Evolutionary conservation across 2,329 filamentous ascomycete genomes (phyloP).

Genomic region (Fusarium metavorans): DNA sequence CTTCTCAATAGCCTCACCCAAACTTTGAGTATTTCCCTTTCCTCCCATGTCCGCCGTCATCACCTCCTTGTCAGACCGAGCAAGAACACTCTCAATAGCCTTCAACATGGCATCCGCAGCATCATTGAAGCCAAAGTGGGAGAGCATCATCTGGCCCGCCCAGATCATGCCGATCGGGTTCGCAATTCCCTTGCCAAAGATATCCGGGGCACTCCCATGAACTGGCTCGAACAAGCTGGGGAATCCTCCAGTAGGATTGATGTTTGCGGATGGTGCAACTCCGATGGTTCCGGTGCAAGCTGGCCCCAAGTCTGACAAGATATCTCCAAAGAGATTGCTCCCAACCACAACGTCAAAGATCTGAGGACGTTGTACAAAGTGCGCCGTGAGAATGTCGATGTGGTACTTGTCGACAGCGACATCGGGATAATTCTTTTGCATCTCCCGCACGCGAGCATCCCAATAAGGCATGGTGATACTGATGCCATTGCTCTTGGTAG

Average conservation of each 20-base stretch:
- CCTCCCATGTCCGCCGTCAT: slow-evolving; percentile 51
- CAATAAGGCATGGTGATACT: slow-evolving; percentile 77
- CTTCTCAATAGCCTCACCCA: slow-evolving; percentile 39
- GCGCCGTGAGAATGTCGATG: slow-evolving; percentile 74
- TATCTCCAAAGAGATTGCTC: slow-evolving; percentile 74
- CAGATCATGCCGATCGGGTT: slow-evolving; percentile 81
- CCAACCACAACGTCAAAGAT: slow-evolving; percentile 73
- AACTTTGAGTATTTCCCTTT: slow-evolving; percentile 36
- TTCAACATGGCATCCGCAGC: slow-evolving; percentile 66
- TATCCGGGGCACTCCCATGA: slow-evolving; percentile 79
- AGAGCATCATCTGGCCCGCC: slow-evolving; percentile 73
- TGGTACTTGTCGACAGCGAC: slow-evolving; percentile 74
- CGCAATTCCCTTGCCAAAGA: slow-evolving; percentile 78
- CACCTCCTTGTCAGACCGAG: slow-evolving; percentile 50
- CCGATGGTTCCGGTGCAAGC: slow-evolving; percentile 78
- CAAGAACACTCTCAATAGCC: slow-evolving; percentile 74
- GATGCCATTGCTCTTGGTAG: slow-evolving; percentile 76
- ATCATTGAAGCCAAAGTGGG: slow-evolving; percentile 41
- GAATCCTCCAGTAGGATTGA: slow-evolving; percentile 68
- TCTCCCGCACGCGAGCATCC: slow-evolving; percentile 69
- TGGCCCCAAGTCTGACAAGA: slow-evolving; percentile 78
- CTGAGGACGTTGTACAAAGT: slow-evolving; percentile 71
- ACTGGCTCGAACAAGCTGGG: slow-evolving; percentile 74
- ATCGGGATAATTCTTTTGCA: slow-evolving; percentile 68
- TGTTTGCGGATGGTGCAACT: slow-evolving; percentile 77